Conservation (phyloP, 2,329 filamentous ascomycete genomes). For the Blastomyces silverae region DNA sequence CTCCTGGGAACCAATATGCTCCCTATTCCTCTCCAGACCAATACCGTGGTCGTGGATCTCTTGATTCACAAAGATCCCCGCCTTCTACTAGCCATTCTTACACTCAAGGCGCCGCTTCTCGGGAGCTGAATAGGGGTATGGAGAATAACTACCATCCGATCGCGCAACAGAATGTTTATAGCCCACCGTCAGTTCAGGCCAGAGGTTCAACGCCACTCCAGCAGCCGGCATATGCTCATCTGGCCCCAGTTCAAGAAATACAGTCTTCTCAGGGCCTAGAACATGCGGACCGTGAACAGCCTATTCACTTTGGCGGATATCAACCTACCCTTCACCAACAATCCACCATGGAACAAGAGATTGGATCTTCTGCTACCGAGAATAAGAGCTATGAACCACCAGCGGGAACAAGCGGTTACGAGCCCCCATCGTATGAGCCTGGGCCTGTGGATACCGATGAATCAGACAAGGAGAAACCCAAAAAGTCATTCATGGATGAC, state of each 20-base stretch:
- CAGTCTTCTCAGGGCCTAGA: constrained; percentile 24
- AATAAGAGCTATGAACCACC: constrained; percentile 35
- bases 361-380: constrained; percentile 10
- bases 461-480: constrained; percentile 51
- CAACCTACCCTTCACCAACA: not conserved
- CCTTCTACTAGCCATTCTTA: constrained; percentile 31
- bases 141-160: constrained; percentile 33
- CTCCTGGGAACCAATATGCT: constrained; percentile 41
- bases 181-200: constrained; percentile 28
- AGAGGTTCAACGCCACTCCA: constrained; percentile 35
- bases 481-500: constrained; percentile 74
- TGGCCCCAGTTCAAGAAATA: constrained; percentile 38
- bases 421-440: constrained; percentile 29
- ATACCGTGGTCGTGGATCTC: constrained; percentile 44
- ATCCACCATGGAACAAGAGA: not conserved
- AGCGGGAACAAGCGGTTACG: constrained; percentile 23
- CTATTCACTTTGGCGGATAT: constrained; percentile 6
- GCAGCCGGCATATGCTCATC: constrained; percentile 34
- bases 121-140: constrained; percentile 33
- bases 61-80: constrained; percentile 42
- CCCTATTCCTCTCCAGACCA: constrained; percentile 49
- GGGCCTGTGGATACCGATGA: constrained; percentile 48
- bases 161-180: constrained; percentile 25
- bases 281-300: not conserved
- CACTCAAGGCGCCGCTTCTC: constrained; percentile 34